Conservation (phyloP, 2,329 filamentous ascomycete genomes). For the Diaporthe citriasiana region DNA sequence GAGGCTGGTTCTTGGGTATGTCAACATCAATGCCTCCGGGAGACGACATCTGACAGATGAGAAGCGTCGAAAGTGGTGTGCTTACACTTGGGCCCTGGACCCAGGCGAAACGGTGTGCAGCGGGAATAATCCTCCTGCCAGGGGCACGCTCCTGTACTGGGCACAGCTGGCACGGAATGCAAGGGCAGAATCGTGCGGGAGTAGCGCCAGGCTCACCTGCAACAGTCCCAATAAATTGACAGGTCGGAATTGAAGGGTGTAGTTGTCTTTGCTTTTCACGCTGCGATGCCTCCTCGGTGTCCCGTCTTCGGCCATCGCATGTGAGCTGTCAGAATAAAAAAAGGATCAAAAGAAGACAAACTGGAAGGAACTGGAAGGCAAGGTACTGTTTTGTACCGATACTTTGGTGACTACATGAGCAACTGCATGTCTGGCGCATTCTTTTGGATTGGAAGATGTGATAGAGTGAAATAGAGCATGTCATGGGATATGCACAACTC, state of each 20-base stretch:
- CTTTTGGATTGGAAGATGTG: background rate
- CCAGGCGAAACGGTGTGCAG: slow-evolving; percentile 6
- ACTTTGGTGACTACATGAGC: background rate
- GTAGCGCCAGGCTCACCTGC: slow-evolving; percentile 27
- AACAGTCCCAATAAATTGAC: slow-evolving; percentile 27
- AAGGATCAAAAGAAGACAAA: no score
- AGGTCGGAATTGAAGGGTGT: slow-evolving; percentile 8
- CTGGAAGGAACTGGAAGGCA: slow-evolving; percentile 1
- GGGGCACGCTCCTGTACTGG: background rate
- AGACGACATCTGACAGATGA: slow-evolving; percentile 25
- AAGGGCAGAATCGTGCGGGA: slow-evolving; percentile 27
- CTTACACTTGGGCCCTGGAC: background rate
- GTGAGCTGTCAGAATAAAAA: slow-evolving; percentile 26
- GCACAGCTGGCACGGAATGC: slow-evolving; percentile 10
- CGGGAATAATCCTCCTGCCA: background rate
- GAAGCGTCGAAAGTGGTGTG: slow-evolving; percentile 9
- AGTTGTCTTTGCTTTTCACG: background rate
- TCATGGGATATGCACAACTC: background rate
- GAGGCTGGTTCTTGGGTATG: background rate
- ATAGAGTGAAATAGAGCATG: background rate
- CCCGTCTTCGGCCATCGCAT: slow-evolving; percentile 23
- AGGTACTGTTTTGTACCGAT: slow-evolving; percentile 34
- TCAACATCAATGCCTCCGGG: background rate
- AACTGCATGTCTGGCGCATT: background rate
- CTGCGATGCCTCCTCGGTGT: slow-evolving; percentile 7